Conservation (phyloP, 805 yeast species). For the Ogataea neopini region DNA sequence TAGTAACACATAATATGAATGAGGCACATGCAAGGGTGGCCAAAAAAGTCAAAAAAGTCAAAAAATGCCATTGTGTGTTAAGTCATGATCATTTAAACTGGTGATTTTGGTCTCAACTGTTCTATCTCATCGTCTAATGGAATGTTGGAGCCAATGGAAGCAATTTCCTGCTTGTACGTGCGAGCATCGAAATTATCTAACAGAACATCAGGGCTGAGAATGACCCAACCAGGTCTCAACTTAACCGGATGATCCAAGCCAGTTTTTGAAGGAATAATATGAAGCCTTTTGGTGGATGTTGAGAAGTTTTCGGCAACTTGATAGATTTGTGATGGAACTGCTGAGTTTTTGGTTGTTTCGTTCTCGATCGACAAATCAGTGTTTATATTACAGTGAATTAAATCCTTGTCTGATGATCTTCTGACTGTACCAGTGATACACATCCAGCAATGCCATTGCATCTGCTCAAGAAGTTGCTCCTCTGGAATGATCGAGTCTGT, state of each 20-base stretch:
- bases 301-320: constrained; percentile 87
- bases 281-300: constrained; percentile 77
- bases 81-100: constrained; percentile 33
- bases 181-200: constrained; percentile 64
- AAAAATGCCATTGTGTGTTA: background rate
- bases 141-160: constrained; percentile 51
- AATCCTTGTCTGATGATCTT: constrained; percentile 76
- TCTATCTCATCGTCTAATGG: constrained; percentile 78
- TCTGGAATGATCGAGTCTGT: constrained; percentile 45
- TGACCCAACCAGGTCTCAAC: constrained; percentile 87
- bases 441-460: constrained; percentile 98
- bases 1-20: background rate
- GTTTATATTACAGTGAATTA: constrained; percentile 90
- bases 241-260: constrained; percentile 65
- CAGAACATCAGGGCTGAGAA: constrained; percentile 80
- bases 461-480: constrained; percentile 58
- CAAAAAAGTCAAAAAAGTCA: background rate
- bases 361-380: constrained; percentile 81
- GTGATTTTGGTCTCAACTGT: constrained; percentile 80
- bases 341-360: constrained; percentile 39
- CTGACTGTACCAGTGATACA: constrained; percentile 94
- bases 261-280: constrained; percentile 74
- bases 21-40: constrained; percentile 1
- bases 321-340: constrained; percentile 77
- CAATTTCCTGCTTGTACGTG: constrained; percentile 46